Conservation (phyloP, 2,329 filamentous ascomycete genomes). For the Pseudocercospora fijiensis region DNA sequence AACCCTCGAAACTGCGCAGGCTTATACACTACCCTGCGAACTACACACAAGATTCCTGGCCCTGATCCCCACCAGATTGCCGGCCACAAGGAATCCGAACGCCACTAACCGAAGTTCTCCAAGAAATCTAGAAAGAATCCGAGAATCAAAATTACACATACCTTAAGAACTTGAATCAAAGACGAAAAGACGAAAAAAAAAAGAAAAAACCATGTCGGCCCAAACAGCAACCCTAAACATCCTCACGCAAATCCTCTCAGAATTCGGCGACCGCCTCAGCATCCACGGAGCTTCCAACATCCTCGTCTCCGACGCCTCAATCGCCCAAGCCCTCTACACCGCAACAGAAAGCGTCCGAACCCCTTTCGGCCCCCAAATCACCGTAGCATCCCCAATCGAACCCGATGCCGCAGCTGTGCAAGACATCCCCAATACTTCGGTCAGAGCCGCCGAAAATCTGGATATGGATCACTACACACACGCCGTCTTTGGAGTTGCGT, state of each 20-base stretch:
- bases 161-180: background rate
- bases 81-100: background rate
- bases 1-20: background rate
- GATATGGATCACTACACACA: conserved; percentile 33
- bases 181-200: background rate
- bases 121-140: background rate
- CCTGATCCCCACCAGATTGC: background rate
- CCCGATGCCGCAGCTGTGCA: conserved; percentile 13
- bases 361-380: conserved; percentile 30
- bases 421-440: conserved; percentile 21
- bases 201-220: conserved; percentile 6
- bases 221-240: conserved; percentile 16
- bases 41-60: background rate
- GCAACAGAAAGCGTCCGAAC: conserved; percentile 26
- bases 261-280: conserved; percentile 23
- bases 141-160: background rate
- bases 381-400: conserved; percentile 25
- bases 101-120: background rate
- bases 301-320: conserved; percentile 25
- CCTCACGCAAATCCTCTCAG: conserved; percentile 22
- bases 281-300: conserved; percentile 29
- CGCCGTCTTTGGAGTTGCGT: conserved; percentile 28
- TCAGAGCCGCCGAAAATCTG: conserved; percentile 21
- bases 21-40: background rate
- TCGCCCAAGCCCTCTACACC: conserved; percentile 26